phyloP scores from a whole-genome alignment of 2,329 filamentous ascomycete genomes.

The Pyrenophora seminiperda region DNA sequence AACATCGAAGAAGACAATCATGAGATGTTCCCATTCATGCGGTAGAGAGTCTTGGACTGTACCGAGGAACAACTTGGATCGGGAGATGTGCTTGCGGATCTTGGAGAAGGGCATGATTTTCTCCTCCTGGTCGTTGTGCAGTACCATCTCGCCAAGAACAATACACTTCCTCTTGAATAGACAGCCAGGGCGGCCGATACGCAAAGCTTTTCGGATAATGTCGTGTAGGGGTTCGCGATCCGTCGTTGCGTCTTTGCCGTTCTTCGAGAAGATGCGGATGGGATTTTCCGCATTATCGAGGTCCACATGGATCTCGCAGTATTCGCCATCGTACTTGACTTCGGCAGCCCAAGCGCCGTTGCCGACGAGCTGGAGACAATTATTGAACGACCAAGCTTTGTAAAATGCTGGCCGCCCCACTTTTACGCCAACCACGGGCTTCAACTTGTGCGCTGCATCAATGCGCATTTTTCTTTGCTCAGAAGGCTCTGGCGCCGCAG shows the following conservation, averaged over 20 bases:
- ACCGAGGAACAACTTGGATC: slow-evolving; percentile 73
- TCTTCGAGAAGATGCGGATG: slow-evolving; percentile 89
- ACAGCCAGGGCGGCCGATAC: slow-evolving; percentile 63
- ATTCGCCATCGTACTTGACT: slow-evolving; percentile 85
- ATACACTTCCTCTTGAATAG: slow-evolving; percentile 71
- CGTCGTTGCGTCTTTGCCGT: slow-evolving; percentile 82
- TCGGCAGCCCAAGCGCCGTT: slow-evolving; percentile 72
- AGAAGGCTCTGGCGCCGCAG: slow-evolving; percentile 41
- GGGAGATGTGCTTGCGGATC: slow-evolving; percentile 77
- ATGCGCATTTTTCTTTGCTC: slow-evolving; percentile 42
- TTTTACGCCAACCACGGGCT: slow-evolving; percentile 52
- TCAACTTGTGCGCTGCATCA: slow-evolving; percentile 47
- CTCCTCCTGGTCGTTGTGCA: slow-evolving; percentile 70
- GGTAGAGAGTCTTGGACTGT: slow-evolving; percentile 69
- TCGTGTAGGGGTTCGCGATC: slow-evolving; percentile 69
- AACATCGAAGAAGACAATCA: slow-evolving; percentile 66
- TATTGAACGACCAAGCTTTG: slow-evolving; percentile 64
- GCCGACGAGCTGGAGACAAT: slow-evolving; percentile 70
- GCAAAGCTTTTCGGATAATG: slow-evolving; percentile 67
- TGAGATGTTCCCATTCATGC: slow-evolving; percentile 61
- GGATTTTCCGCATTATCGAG: slow-evolving; percentile 59
- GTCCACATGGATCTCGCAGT: slow-evolving; percentile 83
- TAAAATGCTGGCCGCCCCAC: slow-evolving; percentile 53
- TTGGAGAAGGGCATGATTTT: slow-evolving; percentile 78
- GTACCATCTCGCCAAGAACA: slow-evolving; percentile 80